phyloP scores from a whole-genome alignment of 495 filamentous ascomycete genomes.

The Trichocladium uniseriatum region DNA sequence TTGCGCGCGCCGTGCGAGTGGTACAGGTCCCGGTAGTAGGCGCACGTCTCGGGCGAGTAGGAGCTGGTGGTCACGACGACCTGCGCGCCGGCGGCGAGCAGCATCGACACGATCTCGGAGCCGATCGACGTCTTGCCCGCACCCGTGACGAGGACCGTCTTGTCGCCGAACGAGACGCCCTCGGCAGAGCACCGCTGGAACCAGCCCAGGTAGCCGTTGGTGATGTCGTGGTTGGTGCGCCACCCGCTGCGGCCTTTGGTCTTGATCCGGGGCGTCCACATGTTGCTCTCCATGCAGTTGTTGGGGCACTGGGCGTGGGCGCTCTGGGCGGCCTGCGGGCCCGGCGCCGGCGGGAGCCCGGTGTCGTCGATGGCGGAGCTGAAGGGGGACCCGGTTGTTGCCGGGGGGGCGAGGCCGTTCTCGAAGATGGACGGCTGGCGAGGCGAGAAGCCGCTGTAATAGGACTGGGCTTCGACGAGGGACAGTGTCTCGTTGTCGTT shows the following conservation, averaged over 20 bases:
- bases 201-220: too few relatives aligned
- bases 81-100: constrained; percentile 85
- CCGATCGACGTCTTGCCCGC: constrained; percentile 94
- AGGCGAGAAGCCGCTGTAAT: neutral
- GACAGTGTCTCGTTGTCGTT: neutral
- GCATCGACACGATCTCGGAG: constrained; percentile 77
- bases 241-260: neutral
- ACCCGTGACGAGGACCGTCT: constrained; percentile 90
- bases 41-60: constrained; percentile 81
- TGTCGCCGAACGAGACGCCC: constrained; percentile 83
- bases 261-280: neutral
- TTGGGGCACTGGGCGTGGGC: too few relatives aligned
- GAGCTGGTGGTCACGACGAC: constrained; percentile 85
- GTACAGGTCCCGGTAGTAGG: constrained; percentile 94
- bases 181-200: too few relatives aligned
- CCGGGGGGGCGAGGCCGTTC: neutral
- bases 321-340: neutral
- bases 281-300: neutral
- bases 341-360: neutral
- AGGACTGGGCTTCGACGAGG: neutral
- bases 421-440: neutral
- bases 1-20: constrained; percentile 75
- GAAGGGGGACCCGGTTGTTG: neutral
- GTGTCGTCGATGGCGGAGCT: neutral
- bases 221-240: neutral